Percentiles rank a stretch among this genome's conserved stretches.
Evolutionary conservation across 2,329 filamentous ascomycete genomes (phyloP).

Genomic region (Alternaria metachromatica): DNA sequence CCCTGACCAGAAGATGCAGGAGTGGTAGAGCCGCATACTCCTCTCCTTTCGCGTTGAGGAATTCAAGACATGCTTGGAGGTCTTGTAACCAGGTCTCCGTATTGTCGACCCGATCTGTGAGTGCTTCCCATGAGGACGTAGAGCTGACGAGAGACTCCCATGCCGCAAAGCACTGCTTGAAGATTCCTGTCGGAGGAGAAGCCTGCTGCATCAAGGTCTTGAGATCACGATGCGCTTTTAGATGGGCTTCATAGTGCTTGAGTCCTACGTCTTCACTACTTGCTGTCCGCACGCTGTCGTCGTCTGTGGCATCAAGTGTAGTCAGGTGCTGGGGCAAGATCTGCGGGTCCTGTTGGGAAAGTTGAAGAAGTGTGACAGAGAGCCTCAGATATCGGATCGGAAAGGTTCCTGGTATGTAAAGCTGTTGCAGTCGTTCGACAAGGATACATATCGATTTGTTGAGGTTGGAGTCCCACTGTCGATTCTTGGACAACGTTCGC

Average conservation of each 20-base stretch:
- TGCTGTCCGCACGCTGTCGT: not conserved
- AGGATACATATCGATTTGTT: constrained; percentile 32
- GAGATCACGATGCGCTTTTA: constrained; percentile 49
- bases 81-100: constrained; percentile 57
- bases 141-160: constrained; percentile 51
- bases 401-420: constrained; percentile 37
- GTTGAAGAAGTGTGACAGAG: constrained; percentile 34
- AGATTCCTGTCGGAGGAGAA: constrained; percentile 23
- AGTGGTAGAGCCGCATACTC: constrained; percentile 57
- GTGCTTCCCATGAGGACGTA: constrained; percentile 41
- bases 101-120: constrained; percentile 59
- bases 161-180: constrained; percentile 41
- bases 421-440: constrained; percentile 26
- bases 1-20: constrained; percentile 57
- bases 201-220: constrained; percentile 52
- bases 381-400: constrained; percentile 44
- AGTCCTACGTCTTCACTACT: constrained; percentile 44
- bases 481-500: constrained; percentile 38
- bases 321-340: constrained; percentile 50
- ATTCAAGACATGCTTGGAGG: constrained; percentile 62
- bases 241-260: constrained; percentile 41
- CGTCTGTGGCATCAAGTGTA: not conserved
- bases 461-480: constrained; percentile 38
- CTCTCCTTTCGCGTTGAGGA: constrained; percentile 63
- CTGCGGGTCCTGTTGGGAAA: constrained; percentile 66